Evolutionary conservation across 2,329 filamentous ascomycete genomes (phyloP), one percentile per base, ranked within the genome.

Genomic region (Rhexocercosporidium sp.): DNA sequence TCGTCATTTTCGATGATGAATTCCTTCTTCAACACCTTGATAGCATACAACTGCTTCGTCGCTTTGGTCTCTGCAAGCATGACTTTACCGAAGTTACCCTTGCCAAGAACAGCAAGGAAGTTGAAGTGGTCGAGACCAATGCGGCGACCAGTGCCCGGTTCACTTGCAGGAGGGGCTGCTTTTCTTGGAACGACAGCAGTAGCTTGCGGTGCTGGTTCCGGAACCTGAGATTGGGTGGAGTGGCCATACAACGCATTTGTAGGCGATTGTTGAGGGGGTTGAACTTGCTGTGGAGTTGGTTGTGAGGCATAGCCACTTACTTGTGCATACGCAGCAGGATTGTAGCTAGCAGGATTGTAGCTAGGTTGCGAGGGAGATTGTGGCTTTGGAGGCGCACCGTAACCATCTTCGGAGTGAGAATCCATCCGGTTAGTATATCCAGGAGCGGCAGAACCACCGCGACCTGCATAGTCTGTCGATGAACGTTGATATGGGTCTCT

Each of bases 1-100:
- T 99, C 96, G 77, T 99, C 96, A 72, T 99, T 97, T 79, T 99
- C 96, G 70, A 99, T 99, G 77, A 99, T 99, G 79, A 99, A 99
- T 79, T 99, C 96, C 83, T 99, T 99, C 87, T 99, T 99, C 74
- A 99, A 83, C 44, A 99, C 96, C 82, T 99, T 99, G 81, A 99
- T 99, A 66, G 96, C 96, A 78, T 98, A 99, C 8, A 99, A 85
- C 79, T 95, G 92, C 80, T 94, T 93, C 11, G 92, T 90, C 64
- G 89, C 90, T 84, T 99, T 99, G 1, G 96, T 97, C 82, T 99
- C 96, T 1, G 96, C 96, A 79, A 99, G 84, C 96, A 99, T 99
- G 81, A 99, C 96, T 82, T 99, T 99, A 79, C 96, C 96, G 78
- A 99, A 99, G 82, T 99, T 99, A 82, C 96, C 96, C 82, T 99